Evolutionary conservation across 2,329 filamentous ascomycete genomes (phyloP).

Genomic region (Hypoxylon sp.): DNA sequence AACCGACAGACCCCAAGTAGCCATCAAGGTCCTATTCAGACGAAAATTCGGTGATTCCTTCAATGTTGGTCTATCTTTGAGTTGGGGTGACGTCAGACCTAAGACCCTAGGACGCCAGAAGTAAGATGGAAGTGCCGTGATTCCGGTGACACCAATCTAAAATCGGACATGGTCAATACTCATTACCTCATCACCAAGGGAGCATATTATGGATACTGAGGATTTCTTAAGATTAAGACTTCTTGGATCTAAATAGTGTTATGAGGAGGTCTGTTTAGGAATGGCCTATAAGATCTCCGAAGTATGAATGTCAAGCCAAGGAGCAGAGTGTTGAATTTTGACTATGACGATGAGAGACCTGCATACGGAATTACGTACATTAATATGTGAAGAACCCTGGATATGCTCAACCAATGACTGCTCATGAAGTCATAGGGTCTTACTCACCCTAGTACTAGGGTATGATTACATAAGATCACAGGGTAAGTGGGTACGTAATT

Average conservation of each 20-base stretch:
- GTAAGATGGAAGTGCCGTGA: slow-evolving; percentile 28
- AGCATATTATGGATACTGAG: not conserved
- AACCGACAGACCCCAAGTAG: slow-evolving; percentile 20
- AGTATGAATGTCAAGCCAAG: slow-evolving; percentile 9
- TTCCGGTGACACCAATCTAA: slow-evolving; percentile 17
- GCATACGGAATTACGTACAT: slow-evolving; percentile 5
- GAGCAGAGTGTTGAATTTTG: not conserved
- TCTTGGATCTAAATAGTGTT: slow-evolving; percentile 10
- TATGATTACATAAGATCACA: slow-evolving; percentile 11
- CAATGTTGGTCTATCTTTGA: slow-evolving; percentile 12
- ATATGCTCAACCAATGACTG: slow-evolving; percentile 2
- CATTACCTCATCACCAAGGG: slow-evolving; percentile 5
- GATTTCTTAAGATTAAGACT: not conserved
- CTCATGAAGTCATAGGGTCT: slow-evolving; percentile 24
- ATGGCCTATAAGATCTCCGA: slow-evolving; percentile 1
- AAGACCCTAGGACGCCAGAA: not conserved
- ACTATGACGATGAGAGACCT: slow-evolving; percentile 16
- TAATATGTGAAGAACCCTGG: slow-evolving; percentile 1
- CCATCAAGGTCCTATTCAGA: slow-evolving; percentile 31
- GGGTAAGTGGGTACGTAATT: not conserved
- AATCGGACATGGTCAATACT: slow-evolving; percentile 6
- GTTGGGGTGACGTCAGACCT: slow-evolving; percentile 35
- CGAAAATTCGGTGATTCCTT: slow-evolving; percentile 7
- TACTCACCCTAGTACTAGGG: not conserved
- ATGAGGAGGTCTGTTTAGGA: slow-evolving; percentile 11